Evolutionary conservation across 179 eudicot species (phyloP).

Genomic region (Drosera spatulata): DNA sequence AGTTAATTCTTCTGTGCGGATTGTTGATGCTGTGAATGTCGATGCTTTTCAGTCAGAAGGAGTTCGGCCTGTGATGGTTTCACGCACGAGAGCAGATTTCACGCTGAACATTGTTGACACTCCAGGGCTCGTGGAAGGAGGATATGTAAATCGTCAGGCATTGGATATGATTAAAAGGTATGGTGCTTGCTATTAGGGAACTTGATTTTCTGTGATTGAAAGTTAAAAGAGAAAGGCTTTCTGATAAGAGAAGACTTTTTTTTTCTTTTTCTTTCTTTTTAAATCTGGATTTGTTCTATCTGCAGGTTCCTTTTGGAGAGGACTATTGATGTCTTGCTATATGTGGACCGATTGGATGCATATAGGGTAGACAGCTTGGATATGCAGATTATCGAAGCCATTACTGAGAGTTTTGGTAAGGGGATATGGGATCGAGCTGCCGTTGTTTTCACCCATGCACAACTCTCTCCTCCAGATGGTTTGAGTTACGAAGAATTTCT

Average conservation of each 20-base stretch:
- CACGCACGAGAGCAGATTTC: constrained; percentile 76
- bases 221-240: constrained; percentile 35
- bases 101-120: constrained; percentile 91
- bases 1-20: background rate
- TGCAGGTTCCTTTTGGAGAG: constrained; percentile 77
- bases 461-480: constrained; percentile 96
- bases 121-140: constrained; percentile 97
- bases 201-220: constrained; percentile 6
- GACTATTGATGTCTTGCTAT: constrained; percentile 85
- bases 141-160: constrained; percentile 82
- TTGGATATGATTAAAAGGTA: constrained; percentile 77
- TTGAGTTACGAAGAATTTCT: constrained; percentile 85
- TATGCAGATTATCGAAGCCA: constrained; percentile 71
- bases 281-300: background rate
- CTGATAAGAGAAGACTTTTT: constrained; percentile 19
- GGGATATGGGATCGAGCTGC: constrained; percentile 77
- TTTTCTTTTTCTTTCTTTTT: background rate
- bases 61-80: constrained; percentile 84
- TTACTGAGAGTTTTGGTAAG: constrained; percentile 83
- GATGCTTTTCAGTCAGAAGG: constrained; percentile 57
- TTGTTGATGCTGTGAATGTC: constrained; percentile 40
- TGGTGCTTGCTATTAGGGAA: constrained; percentile 61
- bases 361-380: constrained; percentile 96
- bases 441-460: constrained; percentile 93
- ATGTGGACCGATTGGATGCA: constrained; percentile 88